Percentiles rank a stretch among this genome's conserved stretches.
Conservation (phyloP, 1,139 yeast species). For the Scheffersomyces illinoinensis region DNA sequence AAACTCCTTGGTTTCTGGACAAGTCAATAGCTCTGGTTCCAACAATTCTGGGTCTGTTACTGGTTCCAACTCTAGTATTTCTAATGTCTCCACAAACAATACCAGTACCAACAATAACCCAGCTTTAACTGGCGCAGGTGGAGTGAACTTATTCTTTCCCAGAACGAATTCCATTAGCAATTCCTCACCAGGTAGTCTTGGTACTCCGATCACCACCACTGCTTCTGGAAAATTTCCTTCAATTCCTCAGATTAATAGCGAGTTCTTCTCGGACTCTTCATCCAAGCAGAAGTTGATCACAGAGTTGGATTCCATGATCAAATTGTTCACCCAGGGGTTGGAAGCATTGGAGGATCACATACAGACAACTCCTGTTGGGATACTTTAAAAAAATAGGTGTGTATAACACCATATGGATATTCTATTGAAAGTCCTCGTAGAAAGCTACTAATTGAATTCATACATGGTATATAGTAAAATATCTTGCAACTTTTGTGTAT, state of each 20-base stretch:
- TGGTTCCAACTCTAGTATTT: neutral
- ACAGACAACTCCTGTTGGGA: neutral
- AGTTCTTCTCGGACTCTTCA: constrained; percentile 39
- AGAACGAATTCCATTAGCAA: constrained; percentile 4
- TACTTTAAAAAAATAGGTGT: neutral
- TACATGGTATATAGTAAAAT: neutral
- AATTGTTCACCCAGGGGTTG: constrained; percentile 40
- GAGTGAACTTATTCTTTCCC: constrained; percentile 10
- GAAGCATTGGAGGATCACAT: constrained; percentile 39
- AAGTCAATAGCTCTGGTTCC: neutral
- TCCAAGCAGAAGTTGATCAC: constrained; percentile 35
- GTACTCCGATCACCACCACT: constrained; percentile 1
- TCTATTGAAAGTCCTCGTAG: neutral
- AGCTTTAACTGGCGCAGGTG: constrained; percentile 1
- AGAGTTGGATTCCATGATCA: constrained; percentile 44
- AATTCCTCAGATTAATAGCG: constrained; percentile 40
- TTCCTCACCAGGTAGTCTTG: constrained; percentile 1
- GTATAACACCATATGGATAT: too few relatives aligned
- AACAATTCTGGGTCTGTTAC: neutral
- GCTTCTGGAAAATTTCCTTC: constrained; percentile 30
- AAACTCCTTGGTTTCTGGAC: neutral
- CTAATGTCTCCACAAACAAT: neutral
- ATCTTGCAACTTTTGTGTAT: neutral
- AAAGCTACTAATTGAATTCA: neutral
- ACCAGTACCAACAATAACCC: neutral